Percentiles rank a stretch among this genome's conserved stretches.
These are phyloP conservation scores for Heliosperma pusillum DNA, from an alignment of 148 eudicot species.

Conservation along the genomic window DNA sequence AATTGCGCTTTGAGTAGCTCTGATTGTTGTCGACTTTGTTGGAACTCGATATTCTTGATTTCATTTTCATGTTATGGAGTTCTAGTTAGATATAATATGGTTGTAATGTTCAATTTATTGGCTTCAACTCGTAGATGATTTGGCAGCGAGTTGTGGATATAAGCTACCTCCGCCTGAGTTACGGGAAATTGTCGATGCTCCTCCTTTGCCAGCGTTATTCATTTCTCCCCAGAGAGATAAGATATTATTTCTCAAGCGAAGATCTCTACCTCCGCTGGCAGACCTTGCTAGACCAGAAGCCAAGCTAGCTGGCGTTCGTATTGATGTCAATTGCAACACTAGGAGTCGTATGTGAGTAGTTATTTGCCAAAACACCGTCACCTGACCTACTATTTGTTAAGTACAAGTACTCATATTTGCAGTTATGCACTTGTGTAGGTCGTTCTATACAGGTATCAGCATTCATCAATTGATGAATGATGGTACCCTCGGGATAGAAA, in stretches of 20 bases:
- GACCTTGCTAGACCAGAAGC: slow-evolving; percentile 92
- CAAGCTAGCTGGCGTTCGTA: slow-evolving; percentile 90
- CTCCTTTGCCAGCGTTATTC: slow-evolving; percentile 86
- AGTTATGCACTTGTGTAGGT: slow-evolving; percentile 45
- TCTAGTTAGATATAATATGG: neutral
- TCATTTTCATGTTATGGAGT: neutral
- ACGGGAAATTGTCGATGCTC: slow-evolving; percentile 93
- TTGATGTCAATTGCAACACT: slow-evolving; percentile 79
- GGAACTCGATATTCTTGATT: neutral
- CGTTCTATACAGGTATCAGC: slow-evolving; percentile 88
- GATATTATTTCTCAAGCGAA: slow-evolving; percentile 77
- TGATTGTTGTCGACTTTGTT: neutral
- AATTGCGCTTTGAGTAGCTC: too few relatives aligned
- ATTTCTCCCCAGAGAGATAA: slow-evolving; percentile 86
- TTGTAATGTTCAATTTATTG: slow-evolving; percentile 7
- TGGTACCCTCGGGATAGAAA: slow-evolving; percentile 80
- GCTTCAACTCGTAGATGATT: slow-evolving; percentile 39
- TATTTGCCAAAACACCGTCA: too few relatives aligned
- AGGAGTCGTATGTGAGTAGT: slow-evolving; percentile 91
- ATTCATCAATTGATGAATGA: slow-evolving; percentile 66
- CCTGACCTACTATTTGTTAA: too few relatives aligned
- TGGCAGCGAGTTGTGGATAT: slow-evolving; percentile 53
- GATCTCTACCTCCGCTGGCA: slow-evolving; percentile 77
- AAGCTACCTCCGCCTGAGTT: slow-evolving; percentile 81
- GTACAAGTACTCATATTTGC: too few relatives aligned